Evolutionary conservation across 2,329 filamentous ascomycete genomes (phyloP).

Genomic region (Penicillium sp.): DNA sequence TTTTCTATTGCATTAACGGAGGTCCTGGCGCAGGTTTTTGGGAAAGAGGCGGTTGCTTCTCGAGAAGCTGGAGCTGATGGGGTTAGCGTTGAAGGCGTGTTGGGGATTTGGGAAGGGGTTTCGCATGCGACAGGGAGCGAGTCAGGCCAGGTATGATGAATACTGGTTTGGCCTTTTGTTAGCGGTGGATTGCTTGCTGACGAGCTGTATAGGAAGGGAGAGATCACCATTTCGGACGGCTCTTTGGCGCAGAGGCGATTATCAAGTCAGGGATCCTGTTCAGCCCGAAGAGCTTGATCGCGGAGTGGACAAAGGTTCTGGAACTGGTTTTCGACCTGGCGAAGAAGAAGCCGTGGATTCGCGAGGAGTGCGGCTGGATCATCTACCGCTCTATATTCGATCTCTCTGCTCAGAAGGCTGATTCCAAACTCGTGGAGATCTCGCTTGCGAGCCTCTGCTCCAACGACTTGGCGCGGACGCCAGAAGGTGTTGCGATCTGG

Average conservation of each 20-base stretch:
- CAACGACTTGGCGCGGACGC: slow-evolving; percentile 74
- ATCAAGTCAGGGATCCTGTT: slow-evolving; percentile 79
- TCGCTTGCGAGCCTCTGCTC: slow-evolving; percentile 67
- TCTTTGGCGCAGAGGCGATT: slow-evolving; percentile 87
- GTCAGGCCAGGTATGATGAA: slow-evolving; percentile 55
- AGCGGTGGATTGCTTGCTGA: slow-evolving; percentile 29
- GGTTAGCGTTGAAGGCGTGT: slow-evolving; percentile 47
- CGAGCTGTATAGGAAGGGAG: slow-evolving; percentile 73
- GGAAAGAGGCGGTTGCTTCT: slow-evolving; percentile 30
- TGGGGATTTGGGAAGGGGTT: slow-evolving; percentile 58
- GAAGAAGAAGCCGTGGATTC: slow-evolving; percentile 84
- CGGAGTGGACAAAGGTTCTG: slow-evolving; percentile 65
- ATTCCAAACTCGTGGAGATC: slow-evolving; percentile 59
- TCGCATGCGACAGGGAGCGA: slow-evolving; percentile 58
- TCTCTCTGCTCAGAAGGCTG: slow-evolving; percentile 43
- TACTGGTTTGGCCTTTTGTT: neutral
- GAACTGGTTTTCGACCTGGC: slow-evolving; percentile 74
- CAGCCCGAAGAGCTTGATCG: slow-evolving; percentile 55
- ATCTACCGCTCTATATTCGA: slow-evolving; percentile 74
- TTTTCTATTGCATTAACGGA: slow-evolving; percentile 90
- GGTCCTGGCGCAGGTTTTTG: slow-evolving; percentile 73
- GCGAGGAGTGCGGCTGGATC: slow-evolving; percentile 84
- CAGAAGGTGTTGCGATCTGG: slow-evolving; percentile 91
- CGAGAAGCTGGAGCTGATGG: slow-evolving; percentile 33
- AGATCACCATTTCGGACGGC: slow-evolving; percentile 80